Evolutionary conservation across 1,284 basidiomycete genomes (phyloP), one percentile per base, ranked within the genome.

Genomic region (Boletus mariae): DNA sequence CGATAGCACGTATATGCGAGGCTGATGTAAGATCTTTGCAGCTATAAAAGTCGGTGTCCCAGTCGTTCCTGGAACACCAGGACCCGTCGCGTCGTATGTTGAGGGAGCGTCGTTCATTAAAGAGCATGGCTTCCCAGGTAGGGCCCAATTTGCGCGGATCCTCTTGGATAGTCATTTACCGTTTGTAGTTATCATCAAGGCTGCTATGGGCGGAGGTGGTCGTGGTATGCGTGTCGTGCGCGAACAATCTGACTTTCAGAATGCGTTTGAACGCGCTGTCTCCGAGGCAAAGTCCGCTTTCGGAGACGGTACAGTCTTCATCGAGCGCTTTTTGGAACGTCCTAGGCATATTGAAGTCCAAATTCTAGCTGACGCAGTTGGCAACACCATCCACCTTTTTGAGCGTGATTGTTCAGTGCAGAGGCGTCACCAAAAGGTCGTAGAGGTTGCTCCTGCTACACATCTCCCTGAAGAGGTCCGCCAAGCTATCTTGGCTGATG

Each of bases 361-460:
- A 75, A 73, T 98, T 52, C 80, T 99, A 49, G 96, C 94, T 32
- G 96, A 99, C 69, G 84, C 80, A 4, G 73, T 86, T 56, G 96
- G 96, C 51, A 97, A 98, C 79, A 91, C 90, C 37, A 92, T 99
- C 59, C 95, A 98, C 72, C 83, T 99, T 35, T 98, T 97, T 64
- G 96, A 98, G 74, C 93, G 96, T 71, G 96, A 99, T 72, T 99
- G 96, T 73, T 98, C 96, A 28, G 96, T 99, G 28, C 96, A 99
- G 73, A 82, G 96, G 62, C 84, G 96, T 58, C 95, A 99, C 75
- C 96, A 99, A 72, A 98, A 99, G 74, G 95, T 99, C 59, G 97
- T 99, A 59, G 97, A 99, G 74, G 94, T 98, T 47, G 97, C 97
- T 0, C 97, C 97, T 32, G 96, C 97, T 23, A 93, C 90, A 45